Evolutionary conservation across 371 early-diverging fungal genomes (phyloP).

Genomic region (Mortierella sp.): DNA sequence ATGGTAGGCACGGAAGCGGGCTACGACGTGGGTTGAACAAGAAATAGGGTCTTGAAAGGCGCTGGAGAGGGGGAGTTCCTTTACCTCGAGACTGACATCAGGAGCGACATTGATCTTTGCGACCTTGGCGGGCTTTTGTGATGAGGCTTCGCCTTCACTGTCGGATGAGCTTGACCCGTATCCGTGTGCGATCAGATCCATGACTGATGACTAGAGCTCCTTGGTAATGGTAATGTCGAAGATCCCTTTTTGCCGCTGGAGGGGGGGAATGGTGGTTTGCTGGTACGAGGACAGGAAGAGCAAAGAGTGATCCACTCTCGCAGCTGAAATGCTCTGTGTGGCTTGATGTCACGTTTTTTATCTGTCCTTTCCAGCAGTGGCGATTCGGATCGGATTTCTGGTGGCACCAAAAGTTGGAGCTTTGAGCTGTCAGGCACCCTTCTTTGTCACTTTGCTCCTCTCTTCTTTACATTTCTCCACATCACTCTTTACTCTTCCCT

Average conservation of each 20-base stretch:
- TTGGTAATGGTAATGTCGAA: neutral
- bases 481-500: neutral
- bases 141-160: constrained; percentile 55
- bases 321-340: too few relatives aligned
- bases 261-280: neutral
- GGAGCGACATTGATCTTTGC: constrained; percentile 71
- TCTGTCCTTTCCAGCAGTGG: too few relatives aligned
- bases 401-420: too few relatives aligned
- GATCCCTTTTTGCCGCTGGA: neutral
- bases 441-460: neutral
- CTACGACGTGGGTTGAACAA: too few relatives aligned
- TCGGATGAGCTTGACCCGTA: constrained; percentile 67
- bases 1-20: too few relatives aligned
- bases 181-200: constrained; percentile 51
- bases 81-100: constrained; percentile 79
- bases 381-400: too few relatives aligned
- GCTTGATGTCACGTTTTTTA: too few relatives aligned
- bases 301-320: too few relatives aligned
- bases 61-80: neutral
- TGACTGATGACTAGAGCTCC: neutral
- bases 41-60: too few relatives aligned
- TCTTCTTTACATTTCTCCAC: constrained; percentile 1
- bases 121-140: constrained; percentile 16
- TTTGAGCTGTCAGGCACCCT: too few relatives aligned
- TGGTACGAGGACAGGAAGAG: too few relatives aligned